Conservation (phyloP, 805 yeast genomes). For the Candida sanyiensis region DNA sequence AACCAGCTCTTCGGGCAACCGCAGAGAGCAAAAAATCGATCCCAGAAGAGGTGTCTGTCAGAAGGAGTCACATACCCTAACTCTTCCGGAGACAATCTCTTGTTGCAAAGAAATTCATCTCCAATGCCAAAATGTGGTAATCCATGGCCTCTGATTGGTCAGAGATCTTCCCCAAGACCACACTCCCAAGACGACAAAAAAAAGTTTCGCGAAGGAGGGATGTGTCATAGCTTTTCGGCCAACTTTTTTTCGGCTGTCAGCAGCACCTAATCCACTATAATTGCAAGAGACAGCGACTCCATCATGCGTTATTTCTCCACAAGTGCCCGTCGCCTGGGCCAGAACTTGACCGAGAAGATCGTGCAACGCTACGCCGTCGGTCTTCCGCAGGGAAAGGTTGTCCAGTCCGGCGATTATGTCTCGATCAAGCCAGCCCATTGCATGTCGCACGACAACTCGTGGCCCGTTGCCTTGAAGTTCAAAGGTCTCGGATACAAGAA, state of each 20-base stretch:
- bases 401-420: slow-evolving; percentile 89
- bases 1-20: too few relatives aligned
- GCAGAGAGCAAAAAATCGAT: too few relatives aligned
- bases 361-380: slow-evolving; percentile 93
- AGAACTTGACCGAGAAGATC: slow-evolving; percentile 91
- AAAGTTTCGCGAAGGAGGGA: background rate
- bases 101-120: too few relatives aligned
- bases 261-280: background rate
- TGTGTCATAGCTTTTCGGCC: slow-evolving; percentile 6
- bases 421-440: slow-evolving; percentile 94
- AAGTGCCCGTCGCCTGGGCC: slow-evolving; percentile 31
- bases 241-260: slow-evolving; percentile 1
- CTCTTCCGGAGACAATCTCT: too few relatives aligned
- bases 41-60: too few relatives aligned
- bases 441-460: slow-evolving; percentile 98
- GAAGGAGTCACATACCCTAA: too few relatives aligned
- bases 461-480: slow-evolving; percentile 98
- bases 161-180: background rate
- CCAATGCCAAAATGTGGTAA: background rate
- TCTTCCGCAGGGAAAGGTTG: slow-evolving; percentile 65
- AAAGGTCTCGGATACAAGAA: slow-evolving; percentile 87
- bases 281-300: background rate
- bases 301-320: slow-evolving; percentile 22
- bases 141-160: slow-evolving; percentile 3
- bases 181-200: background rate